Base-by-base conservation (phyloP, 257 asterid species). In the Parsonsia alboflavescens region DNA sequence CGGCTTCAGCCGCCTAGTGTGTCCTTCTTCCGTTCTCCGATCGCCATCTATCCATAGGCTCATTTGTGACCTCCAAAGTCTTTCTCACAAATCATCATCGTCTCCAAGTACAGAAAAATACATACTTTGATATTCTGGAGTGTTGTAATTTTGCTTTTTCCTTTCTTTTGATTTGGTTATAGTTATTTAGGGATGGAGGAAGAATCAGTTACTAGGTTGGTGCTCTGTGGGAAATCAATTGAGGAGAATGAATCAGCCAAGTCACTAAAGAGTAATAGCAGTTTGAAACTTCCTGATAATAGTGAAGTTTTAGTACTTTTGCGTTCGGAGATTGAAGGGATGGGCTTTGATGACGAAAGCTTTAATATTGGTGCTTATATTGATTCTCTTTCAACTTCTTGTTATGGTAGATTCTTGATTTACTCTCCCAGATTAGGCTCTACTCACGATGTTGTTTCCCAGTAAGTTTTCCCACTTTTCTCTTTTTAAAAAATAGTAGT, bases 361-460 rank as follows among this genome's bases (percentile, higher is more conserved):
- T 95, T 92, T 77, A 80, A 73, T 36, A 50, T 88, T 41, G 63
- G 82, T 42, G 80, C 88, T 72, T 90, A 85, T 84, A 81, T 90
- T 84, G 73, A 79, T 73, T 77, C 77, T 30, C 90, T 95, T 30
- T 77, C 87, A 4, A 79, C 97, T 15, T 74, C 79, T 68, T 75
- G 84, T 22, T 86, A 89, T 61, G 99, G 97, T 45, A 90, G 83
- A 81, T 79, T 94, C 77, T 84, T 94, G 39, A 26, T 94, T 80
- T 89, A 87, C 84, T 88, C 99, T 42, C 92, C 96, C 21, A 83
- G 82, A 81, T 78, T 92, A 77, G 71, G 86, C 46, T 94, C 99
- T 53, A 94, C 99, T 30, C 97, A 90, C 41, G 98, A 90, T 42
- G 87, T 94, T 46, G 90, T 92, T 77, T 81, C 96, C 1, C 82